Evolutionary conservation across 1,284 basidiomycete species (phyloP).

Genomic region (Malassezia globosa): DNA sequence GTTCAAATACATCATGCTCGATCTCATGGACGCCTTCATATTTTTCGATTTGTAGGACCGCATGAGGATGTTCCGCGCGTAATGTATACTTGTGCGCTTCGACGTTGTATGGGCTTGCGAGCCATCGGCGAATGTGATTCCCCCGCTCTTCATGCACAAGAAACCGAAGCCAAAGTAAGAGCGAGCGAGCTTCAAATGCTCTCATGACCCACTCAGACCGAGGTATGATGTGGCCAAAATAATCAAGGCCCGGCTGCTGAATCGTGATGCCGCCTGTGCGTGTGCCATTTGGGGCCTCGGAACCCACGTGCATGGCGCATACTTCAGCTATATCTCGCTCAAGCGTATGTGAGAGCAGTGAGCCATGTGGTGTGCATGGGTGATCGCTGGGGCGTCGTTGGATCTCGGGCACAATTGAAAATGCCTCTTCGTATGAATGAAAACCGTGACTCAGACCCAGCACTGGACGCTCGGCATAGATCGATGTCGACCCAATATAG

Average conservation of each 20-base stretch:
- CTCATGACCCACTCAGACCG: constrained; percentile 5
- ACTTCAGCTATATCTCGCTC: constrained; percentile 11
- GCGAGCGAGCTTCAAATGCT: not conserved
- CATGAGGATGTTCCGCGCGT: not conserved
- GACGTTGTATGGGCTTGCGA: not conserved
- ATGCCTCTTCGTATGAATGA: not conserved
- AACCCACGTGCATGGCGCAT: not conserved
- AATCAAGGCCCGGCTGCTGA: constrained; percentile 2
- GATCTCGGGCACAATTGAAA: not conserved
- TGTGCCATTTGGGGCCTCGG: too few relatives aligned
- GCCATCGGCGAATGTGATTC: constrained; percentile 1
- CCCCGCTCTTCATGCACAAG: constrained; percentile 8
- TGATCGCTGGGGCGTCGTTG: not conserved
- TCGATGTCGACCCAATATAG: not conserved
- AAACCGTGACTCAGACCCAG: not conserved
- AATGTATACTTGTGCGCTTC: not conserved
- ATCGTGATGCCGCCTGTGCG: constrained; percentile 7
- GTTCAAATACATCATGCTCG: not conserved
- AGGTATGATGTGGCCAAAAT: not conserved
- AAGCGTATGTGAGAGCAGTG: not conserved
- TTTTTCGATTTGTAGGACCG: not conserved
- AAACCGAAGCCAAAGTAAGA: constrained; percentile 5
- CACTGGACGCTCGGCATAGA: not conserved
- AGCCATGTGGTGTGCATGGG: constrained; percentile 6
- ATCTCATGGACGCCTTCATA: not conserved